Percentiles rank a stretch among this genome's conserved stretches.
Conservation (phyloP, 1,139 yeast genomes). For the Candida buenavistaensis region DNA sequence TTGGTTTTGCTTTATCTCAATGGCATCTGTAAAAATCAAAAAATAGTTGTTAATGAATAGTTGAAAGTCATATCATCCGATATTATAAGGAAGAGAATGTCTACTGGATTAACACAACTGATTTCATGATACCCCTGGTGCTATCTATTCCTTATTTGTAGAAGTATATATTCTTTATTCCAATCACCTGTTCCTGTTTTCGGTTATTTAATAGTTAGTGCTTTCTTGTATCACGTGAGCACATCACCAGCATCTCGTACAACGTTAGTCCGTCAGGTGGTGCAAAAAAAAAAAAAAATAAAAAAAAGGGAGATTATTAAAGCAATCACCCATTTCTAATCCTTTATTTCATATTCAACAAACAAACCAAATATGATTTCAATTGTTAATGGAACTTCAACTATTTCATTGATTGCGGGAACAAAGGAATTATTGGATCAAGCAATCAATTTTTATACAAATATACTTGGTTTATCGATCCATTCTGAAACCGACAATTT, state of each 20-base stretch:
- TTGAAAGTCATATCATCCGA: no score
- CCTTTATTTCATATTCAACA: not conserved
- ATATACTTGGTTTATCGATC: slow-evolving; percentile 41
- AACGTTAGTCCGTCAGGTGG: slow-evolving; percentile 1
- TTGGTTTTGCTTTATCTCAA: no score
- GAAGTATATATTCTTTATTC: no score
- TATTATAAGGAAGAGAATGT: no score
- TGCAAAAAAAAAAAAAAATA: not conserved
- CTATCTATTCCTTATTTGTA: not conserved
- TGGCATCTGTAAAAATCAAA: no score
- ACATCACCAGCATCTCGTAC: not conserved
- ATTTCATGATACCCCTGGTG: not conserved
- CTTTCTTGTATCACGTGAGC: no score
- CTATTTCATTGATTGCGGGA: slow-evolving; percentile 46
- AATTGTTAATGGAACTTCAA: slow-evolving; percentile 53
- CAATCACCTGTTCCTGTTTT: no score
- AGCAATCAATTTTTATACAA: slow-evolving; percentile 48
- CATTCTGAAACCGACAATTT: slow-evolving; percentile 23
- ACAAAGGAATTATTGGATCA: slow-evolving; percentile 30
- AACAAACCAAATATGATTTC: slow-evolving; percentile 17
- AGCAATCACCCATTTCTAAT: no score
- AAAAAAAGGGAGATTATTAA: not conserved
- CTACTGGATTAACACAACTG: not conserved
- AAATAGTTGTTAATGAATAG: no score
- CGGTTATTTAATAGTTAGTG: no score